These are phyloP conservation scores for Leucaena leucocephala DNA, from an alignment of 306 rosid genomes.

Conservation along the genomic window DNA sequence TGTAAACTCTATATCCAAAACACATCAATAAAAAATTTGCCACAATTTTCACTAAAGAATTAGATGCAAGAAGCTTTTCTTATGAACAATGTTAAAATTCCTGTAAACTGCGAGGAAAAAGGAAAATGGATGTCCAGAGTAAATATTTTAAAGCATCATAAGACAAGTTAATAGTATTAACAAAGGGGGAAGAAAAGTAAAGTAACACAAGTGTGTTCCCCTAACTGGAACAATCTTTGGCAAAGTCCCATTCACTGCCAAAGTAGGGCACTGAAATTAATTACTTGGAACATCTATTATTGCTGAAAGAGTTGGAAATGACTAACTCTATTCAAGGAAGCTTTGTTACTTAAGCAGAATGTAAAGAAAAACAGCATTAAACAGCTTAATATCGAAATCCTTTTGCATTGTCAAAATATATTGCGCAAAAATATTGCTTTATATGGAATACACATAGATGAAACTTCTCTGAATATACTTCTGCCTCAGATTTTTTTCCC, in stretches of 20 bases:
- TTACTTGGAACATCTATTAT: not conserved
- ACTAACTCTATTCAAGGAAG: not conserved
- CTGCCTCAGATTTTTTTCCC: not conserved
- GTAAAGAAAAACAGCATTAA: not conserved
- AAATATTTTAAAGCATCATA: not conserved
- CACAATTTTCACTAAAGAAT: not conserved
- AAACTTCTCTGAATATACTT: not conserved
- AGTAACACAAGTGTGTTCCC: not conserved
- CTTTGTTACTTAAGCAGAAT: not conserved
- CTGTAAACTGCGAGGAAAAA: not conserved
- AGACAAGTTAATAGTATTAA: not conserved
- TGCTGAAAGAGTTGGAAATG: not conserved
- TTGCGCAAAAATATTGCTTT: not conserved
- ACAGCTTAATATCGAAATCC: constrained; percentile 3
- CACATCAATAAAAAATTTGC: not conserved
- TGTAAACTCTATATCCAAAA: not conserved
- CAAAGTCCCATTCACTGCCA: not conserved
- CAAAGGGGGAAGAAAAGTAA: not conserved
- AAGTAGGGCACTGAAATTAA: not conserved
- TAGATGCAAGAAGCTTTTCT: not conserved
- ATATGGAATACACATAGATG: not conserved
- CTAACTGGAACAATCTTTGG: not conserved
- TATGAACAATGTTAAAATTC: not conserved
- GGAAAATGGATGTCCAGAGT: not conserved
- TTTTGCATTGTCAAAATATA: not conserved